Conservation (phyloP, 2,329 filamentous ascomycete species). For the Zasmidium cellare region DNA sequence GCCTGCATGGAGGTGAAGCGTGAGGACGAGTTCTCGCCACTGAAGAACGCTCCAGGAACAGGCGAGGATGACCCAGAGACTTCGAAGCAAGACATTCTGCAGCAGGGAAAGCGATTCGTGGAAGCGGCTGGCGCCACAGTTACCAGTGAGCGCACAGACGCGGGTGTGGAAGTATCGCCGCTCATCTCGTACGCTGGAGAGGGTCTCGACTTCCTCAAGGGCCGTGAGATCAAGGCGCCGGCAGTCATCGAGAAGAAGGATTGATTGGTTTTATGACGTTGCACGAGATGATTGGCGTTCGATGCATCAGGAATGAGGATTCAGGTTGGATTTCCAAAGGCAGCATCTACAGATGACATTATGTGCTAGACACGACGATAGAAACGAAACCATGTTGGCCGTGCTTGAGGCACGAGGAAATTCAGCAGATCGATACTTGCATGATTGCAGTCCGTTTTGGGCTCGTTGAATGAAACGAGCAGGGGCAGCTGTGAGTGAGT, state of each 20-base stretch:
- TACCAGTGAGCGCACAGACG: constrained; percentile 59
- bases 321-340: not conserved
- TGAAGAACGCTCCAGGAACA: constrained; percentile 87
- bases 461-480: not conserved
- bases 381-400: not conserved
- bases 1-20: constrained; percentile 94
- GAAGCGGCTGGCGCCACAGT: constrained; percentile 75
- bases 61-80: constrained; percentile 94
- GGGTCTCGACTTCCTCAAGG: constrained; percentile 62
- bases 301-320: not conserved
- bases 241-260: constrained; percentile 63
- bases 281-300: not conserved
- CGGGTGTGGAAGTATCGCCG: constrained; percentile 87
- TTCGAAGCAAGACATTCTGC: constrained; percentile 85
- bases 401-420: too few species aligned
- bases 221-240: constrained; percentile 61
- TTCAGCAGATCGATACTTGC: not conserved
- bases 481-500: not conserved
- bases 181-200: constrained; percentile 82
- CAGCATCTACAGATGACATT: not conserved
- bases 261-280: not conserved
- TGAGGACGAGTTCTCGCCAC: constrained; percentile 95
- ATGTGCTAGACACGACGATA: not conserved
- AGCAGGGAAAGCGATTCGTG: constrained; percentile 84
- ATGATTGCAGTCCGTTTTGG: not conserved